These are phyloP conservation scores for Pezicula radicicola DNA, from an alignment of 2,329 filamentous ascomycete species.

Conservation along the genomic window DNA sequence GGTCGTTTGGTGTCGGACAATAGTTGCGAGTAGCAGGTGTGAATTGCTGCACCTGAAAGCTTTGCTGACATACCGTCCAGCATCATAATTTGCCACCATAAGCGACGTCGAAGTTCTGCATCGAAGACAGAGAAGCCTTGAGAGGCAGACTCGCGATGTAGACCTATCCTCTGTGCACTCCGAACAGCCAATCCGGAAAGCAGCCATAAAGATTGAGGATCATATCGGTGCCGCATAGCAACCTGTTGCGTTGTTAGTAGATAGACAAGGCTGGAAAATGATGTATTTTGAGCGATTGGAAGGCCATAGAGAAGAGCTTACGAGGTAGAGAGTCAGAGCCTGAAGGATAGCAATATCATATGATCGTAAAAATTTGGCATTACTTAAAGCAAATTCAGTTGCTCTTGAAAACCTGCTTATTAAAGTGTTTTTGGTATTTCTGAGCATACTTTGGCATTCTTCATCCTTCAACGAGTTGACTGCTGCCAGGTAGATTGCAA, in stretches of 20 bases:
- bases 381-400: conserved; percentile 61
- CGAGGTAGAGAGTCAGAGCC: conserved; percentile 63
- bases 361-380: conserved; percentile 61
- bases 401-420: conserved; percentile 52
- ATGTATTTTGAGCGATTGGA: conserved; percentile 13
- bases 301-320: conserved; percentile 31
- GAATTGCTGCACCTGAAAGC: conserved; percentile 44
- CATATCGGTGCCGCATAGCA: conserved; percentile 3
- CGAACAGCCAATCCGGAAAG: conserved; percentile 41
- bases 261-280: neutral
- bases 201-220: conserved; percentile 43
- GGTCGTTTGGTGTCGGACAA: conserved; percentile 44
- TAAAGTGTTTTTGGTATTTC: conserved; percentile 47
- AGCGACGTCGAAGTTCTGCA: conserved; percentile 54
- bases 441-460: conserved; percentile 48
- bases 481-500: conserved; percentile 59
- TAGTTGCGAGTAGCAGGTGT: conserved; percentile 28
- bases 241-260: neutral
- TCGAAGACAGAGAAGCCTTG: conserved; percentile 42
- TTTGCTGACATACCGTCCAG: conserved; percentile 53
- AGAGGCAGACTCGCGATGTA: conserved; percentile 37
- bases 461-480: conserved; percentile 54
- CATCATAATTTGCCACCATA: conserved; percentile 59
- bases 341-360: conserved; percentile 63
- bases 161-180: conserved; percentile 43